Evolutionary conservation across 495 filamentous ascomycete species (phyloP).

Genomic region (Friedmanniomyces simplex): DNA sequence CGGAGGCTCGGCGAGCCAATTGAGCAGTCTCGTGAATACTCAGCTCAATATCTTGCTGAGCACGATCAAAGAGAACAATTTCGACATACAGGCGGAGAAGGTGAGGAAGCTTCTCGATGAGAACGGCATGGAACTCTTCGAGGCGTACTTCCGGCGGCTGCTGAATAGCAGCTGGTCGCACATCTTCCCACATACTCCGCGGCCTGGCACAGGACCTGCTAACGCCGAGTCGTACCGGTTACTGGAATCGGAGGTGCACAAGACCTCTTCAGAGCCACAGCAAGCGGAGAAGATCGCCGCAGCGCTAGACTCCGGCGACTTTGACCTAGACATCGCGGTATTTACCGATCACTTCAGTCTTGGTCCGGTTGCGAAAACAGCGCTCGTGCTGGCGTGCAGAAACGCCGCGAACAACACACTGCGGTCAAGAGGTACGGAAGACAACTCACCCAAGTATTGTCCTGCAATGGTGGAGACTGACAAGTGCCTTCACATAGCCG

Average conservation of each 20-base stretch:
- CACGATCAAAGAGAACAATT: constrained; percentile 87
- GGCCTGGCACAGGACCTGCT: constrained; percentile 50
- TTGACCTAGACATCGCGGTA: constrained; percentile 83
- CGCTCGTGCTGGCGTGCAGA: constrained; percentile 85
- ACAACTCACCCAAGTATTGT: neutral
- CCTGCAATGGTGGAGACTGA: neutral
- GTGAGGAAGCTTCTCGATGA: constrained; percentile 87
- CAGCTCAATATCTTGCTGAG: constrained; percentile 91
- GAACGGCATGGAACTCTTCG: constrained; percentile 93
- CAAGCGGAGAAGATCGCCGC: constrained; percentile 87
- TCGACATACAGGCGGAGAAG: constrained; percentile 82
- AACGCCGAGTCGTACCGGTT: constrained; percentile 74
- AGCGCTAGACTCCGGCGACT: constrained; percentile 72
- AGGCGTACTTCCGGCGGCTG: constrained; percentile 83
- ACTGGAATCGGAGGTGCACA: constrained; percentile 73
- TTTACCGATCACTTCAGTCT: constrained; percentile 93
- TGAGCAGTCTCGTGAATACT: constrained; percentile 82
- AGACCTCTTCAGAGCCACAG: constrained; percentile 64
- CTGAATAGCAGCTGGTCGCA: constrained; percentile 73
- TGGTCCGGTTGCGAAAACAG: constrained; percentile 72
- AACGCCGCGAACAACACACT: constrained; percentile 65
- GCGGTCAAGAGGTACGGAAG: constrained; percentile 68
- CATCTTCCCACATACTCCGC: constrained; percentile 59
- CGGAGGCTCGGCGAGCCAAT: constrained; percentile 18
- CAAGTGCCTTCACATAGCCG: constrained; percentile 43